Evolutionary conservation across 176 grass and related monocot genomes (phyloP), one percentile per base, ranked within the genome.

Genomic region (Oryza meridionalis): DNA sequence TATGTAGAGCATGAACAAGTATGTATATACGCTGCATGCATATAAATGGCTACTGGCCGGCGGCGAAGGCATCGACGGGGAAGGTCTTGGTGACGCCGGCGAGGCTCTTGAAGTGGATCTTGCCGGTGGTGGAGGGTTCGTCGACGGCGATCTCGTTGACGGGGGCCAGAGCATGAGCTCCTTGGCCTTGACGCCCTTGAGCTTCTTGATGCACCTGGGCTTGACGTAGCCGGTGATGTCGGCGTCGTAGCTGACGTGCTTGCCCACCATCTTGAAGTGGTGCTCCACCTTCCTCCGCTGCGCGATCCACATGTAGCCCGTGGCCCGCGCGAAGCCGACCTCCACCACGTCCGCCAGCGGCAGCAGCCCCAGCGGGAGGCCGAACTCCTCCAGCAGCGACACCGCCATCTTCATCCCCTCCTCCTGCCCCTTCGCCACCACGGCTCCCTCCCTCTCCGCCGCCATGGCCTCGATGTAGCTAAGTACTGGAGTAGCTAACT

Each of bases 21-120:
- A 49, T 5, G 46, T 49, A 15, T 15, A 49, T 49, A 49, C 4
- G 10, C 13, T 49, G 13, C 4, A 49, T 49, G 13, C 13, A 49
- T 92, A 40, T 40, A 47, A 90, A 38, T 7, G 38, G 1, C 38
- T 40, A 97, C 86, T 97, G 76, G 17, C 88, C 95, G 0, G 81
- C 75, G 42, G 42, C 89, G 83, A 99, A 99, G 6, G 93, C 91
- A 51, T 91, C 90, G 7, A 86, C 89, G 0, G 91, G 96, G 85
- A 96, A 99, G 24, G 91, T 92, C 86, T 92, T 99, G 78, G 82
- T 90, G 80, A 96, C 86, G 65, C 96, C 96, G 63, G 87, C 91
- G 68, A 96, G 77, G 88, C 93, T 93, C 90, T 84, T 96, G 72
- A 99, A 96, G 15, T 91, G 77, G 81, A 99, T 94, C 83, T 90